A percentile compares a stretch with the other conserved stretches of the same genome.
These are phyloP conservation scores for Pterocarpus santalinus DNA, from an alignment of 306 rosid genomes.

Conservation along the genomic window DNA sequence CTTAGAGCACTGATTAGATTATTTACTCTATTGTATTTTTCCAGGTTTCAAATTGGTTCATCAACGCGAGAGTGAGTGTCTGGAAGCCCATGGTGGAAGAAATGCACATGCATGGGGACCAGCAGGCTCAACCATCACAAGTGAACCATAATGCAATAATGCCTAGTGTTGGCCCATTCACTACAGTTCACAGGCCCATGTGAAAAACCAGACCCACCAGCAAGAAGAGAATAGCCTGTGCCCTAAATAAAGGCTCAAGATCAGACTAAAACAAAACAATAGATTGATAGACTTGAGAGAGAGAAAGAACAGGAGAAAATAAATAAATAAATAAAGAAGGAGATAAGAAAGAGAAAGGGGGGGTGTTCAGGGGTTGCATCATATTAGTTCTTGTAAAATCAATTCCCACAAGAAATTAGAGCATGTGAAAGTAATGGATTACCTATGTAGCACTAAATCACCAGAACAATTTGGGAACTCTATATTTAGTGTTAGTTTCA, in stretches of 20 bases:
- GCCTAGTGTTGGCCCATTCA: background rate
- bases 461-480: slow-evolving; percentile 7
- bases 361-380: slow-evolving; percentile 11
- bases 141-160: background rate
- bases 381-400: background rate
- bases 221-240: background rate
- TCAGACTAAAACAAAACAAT: background rate
- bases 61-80: slow-evolving; percentile 15
- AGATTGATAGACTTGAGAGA: no score
- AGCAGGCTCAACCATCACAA: background rate
- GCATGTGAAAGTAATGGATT: slow-evolving; percentile 36
- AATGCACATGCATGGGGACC: slow-evolving; percentile 12
- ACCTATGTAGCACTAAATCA: slow-evolving; percentile 7
- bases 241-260: slow-evolving; percentile 1
- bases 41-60: slow-evolving; percentile 23
- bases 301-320: no score
- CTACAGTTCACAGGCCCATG: background rate
- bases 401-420: background rate
- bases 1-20: no score
- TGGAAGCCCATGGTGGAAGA: slow-evolving; percentile 23
- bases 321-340: no score
- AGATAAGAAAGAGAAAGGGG: no score
- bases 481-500: slow-evolving; percentile 4
- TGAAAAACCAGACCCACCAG: slow-evolving; percentile 1
- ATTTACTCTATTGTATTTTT: background rate